These are phyloP conservation scores for Solanum boliviense DNA, from an alignment of 257 asterid genomes.

Conservation along the genomic window DNA sequence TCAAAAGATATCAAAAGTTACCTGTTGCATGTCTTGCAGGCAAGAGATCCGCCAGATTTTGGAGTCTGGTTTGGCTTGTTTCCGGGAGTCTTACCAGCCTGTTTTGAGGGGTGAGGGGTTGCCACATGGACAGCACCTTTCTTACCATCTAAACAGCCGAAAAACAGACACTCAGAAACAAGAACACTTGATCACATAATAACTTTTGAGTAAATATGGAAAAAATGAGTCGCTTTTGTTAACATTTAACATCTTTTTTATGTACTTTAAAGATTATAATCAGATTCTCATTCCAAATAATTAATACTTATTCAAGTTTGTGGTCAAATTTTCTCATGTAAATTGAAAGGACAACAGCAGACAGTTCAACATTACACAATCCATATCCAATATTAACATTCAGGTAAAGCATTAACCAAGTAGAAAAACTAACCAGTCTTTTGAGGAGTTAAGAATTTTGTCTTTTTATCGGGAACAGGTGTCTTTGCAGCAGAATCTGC, in stretches of 20 bases:
- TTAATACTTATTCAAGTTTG: not conserved
- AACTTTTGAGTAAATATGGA: not conserved
- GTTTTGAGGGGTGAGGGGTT: slow-evolving; percentile 85
- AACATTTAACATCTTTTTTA: not conserved
- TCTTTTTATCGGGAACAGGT: slow-evolving; percentile 60
- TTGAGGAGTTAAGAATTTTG: slow-evolving; percentile 66
- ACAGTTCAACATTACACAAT: not conserved
- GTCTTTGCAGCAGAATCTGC: slow-evolving; percentile 42
- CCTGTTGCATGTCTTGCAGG: slow-evolving; percentile 60
- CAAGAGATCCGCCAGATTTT: slow-evolving; percentile 41
- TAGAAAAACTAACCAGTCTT: slow-evolving; percentile 44
- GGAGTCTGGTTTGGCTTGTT: slow-evolving; percentile 49
- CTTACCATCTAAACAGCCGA: slow-evolving; percentile 46
- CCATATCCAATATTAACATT: not conserved
- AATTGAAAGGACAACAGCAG: not conserved
- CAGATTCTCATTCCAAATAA: not conserved
- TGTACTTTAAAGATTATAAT: not conserved
- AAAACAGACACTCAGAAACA: not conserved
- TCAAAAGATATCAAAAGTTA: not conserved
- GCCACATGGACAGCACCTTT: slow-evolving; percentile 65
- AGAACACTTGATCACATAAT: not conserved
- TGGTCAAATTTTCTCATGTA: not conserved
- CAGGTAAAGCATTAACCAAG: not conserved
- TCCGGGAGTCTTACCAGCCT: slow-evolving; percentile 56
- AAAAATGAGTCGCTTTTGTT: not conserved